Evolutionary conservation across 1,284 basidiomycete genomes (phyloP).

Genomic region (Papiliotrema nemorosa): DNA sequence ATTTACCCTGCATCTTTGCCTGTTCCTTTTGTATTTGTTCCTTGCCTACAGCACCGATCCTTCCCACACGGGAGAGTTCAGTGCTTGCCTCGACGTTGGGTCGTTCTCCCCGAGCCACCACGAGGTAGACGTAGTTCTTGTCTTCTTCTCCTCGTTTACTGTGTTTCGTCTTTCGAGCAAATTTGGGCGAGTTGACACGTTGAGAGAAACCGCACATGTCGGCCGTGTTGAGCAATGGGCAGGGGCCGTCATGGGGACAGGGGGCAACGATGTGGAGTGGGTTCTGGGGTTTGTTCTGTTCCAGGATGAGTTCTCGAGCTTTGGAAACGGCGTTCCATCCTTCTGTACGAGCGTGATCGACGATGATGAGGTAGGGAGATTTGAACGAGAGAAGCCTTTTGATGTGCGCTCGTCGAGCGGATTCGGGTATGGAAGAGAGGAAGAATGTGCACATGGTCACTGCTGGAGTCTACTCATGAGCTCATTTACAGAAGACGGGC

Average conservation of each 20-base stretch:
- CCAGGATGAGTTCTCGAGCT: constrained; percentile 73
- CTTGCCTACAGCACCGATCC: constrained; percentile 32
- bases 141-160: constrained; percentile 78
- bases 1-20: constrained; percentile 23
- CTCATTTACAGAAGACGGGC: constrained; percentile 2
- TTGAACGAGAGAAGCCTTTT: constrained; percentile 18
- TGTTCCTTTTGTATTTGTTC: constrained; percentile 27
- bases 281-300: constrained; percentile 20
- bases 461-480: constrained; percentile 45
- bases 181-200: constrained; percentile 76
- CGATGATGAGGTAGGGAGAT: constrained; percentile 62
- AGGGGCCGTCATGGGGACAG: constrained; percentile 88
- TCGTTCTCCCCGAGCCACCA: constrained; percentile 73
- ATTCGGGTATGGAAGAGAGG: constrained; percentile 65
- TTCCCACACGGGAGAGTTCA: constrained; percentile 1
- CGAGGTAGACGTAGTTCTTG: constrained; percentile 83
- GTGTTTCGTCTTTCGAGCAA: constrained; percentile 83
- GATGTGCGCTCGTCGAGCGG: constrained; percentile 52
- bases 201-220: constrained; percentile 80
- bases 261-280: constrained; percentile 50
- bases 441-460: constrained; percentile 83
- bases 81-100: constrained; percentile 43
- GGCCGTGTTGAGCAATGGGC: constrained; percentile 61
- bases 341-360: constrained; percentile 73
- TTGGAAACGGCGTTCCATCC: constrained; percentile 81